Evolutionary conservation across 768 basidiomycete species (phyloP).

Genomic region (Mycena olivaceomarginata): DNA sequence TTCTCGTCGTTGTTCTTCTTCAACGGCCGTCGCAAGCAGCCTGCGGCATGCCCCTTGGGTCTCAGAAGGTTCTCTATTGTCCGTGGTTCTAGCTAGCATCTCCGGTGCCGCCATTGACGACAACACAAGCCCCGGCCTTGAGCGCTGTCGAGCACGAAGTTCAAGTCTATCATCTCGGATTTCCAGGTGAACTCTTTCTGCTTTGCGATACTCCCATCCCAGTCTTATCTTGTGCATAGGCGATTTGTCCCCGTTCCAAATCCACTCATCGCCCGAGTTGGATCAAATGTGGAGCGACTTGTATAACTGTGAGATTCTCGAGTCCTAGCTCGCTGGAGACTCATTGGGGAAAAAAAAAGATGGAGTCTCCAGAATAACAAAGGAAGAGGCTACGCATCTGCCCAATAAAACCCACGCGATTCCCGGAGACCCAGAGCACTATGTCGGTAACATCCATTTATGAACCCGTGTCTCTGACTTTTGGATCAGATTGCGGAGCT

Average conservation of each 20-base stretch:
- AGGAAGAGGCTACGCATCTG: slow-evolving; percentile 36
- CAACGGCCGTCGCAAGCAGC: background rate
- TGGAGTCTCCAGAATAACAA: slow-evolving; percentile 28
- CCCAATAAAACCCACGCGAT: slow-evolving; percentile 43
- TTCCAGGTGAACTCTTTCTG: slow-evolving; percentile 2
- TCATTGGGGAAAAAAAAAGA: background rate
- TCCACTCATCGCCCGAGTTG: slow-evolving; percentile 12
- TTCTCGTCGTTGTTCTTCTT: background rate
- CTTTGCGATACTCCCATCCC: background rate
- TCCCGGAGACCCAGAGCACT: slow-evolving; percentile 26
- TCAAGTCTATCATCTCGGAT: slow-evolving; percentile 30
- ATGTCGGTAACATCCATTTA: background rate
- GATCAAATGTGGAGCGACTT: slow-evolving; percentile 36
- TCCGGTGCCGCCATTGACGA: background rate
- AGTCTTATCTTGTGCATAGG: background rate
- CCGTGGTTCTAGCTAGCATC: background rate
- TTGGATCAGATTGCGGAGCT: slow-evolving; percentile 6
- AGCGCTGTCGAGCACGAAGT: slow-evolving; percentile 35
- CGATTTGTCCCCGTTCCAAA: slow-evolving; percentile 38
- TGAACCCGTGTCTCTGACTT: background rate
- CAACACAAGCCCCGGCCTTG: slow-evolving; percentile 30
- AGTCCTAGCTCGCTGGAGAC: too few species aligned
- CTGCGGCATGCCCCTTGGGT: background rate
- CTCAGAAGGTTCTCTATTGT: slow-evolving; percentile 32
- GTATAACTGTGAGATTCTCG: slow-evolving; percentile 23